Base-by-base conservation (phyloP, 805 yeast species). In the Candida silvicultrix region DNA sequence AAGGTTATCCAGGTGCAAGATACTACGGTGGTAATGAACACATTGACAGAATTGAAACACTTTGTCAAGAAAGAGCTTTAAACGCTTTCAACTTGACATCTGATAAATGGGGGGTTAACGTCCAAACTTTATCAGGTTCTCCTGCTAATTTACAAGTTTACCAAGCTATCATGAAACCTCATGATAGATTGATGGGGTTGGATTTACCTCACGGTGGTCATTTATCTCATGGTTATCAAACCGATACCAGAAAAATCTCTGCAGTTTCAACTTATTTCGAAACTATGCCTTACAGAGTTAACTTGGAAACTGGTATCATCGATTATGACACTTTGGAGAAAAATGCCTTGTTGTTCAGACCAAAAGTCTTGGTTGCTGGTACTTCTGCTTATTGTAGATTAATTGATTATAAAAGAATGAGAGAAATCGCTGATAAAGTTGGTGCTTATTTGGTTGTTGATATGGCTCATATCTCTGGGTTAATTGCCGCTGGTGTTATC, bases 201-300 rank as follows among this genome's bases (percentile, higher is more conserved):
- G 97, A 92, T 64, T 77, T 94, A 64, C 99, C 99, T 57, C 98
- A 94, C 63, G 99, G 99, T 62, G 99, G 99, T 60, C 99, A 94
- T 69, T 78, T 94, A 68, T 89, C 97, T 46, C 99, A 94, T 70
- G 99, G 99, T 58, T 94, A 94, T 74, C 98, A 94, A 69, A 92
- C 98, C 47, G 89, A 84, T 60, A 73, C 89, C 57, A 80, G 92
- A 69, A 90, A 90, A 75, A 94, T 94, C 65, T 88, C 97, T 53
- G 95, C 89, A 50, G 92, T 94, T 47, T 89, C 98, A 42, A 92
- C 94, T 55, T 94, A 94, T 69, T 94, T 94, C 68, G 96, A 90
- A 75, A 92, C 98, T 51, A 89, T 94, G 96, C 99, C 99, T 43
- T 94, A 94, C 78, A 83, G 97, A 70, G 90, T 94, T 49, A 78